These are phyloP conservation scores for Meredithiella fracta DNA, from an alignment of 2,329 filamentous ascomycete genomes.

Conservation along the genomic window DNA sequence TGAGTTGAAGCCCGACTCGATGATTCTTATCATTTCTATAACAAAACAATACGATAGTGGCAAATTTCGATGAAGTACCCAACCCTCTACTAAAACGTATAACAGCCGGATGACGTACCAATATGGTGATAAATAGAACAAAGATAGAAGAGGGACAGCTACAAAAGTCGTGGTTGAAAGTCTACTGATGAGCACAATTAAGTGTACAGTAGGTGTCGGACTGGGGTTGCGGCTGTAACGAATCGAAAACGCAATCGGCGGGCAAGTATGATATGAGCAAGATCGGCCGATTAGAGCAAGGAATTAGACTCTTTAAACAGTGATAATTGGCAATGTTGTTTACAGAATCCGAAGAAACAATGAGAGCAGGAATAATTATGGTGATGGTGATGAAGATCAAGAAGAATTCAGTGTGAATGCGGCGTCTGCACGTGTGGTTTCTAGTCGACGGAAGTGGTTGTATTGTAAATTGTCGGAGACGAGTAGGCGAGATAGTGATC, in stretches of 20 bases:
- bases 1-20: background rate
- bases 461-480: background rate
- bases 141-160: slow-evolving; percentile 10
- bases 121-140: slow-evolving; percentile 1
- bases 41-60: background rate
- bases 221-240: slow-evolving; percentile 8
- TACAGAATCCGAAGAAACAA: background rate
- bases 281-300: background rate
- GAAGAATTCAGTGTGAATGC: background rate
- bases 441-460: background rate
- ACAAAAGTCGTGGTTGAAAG: background rate
- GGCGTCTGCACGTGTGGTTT: background rate
- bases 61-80: background rate
- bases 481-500: slow-evolving; percentile 3
- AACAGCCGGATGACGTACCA: slow-evolving; percentile 5
- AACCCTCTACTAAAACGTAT: background rate
- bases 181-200: background rate
- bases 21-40: background rate
- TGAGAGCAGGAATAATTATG: background rate
- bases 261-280: background rate
- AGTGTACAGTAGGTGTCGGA: slow-evolving; percentile 3
- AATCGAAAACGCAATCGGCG: slow-evolving; percentile 11
- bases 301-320: background rate
- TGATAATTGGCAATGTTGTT: background rate
- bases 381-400: background rate